Evolutionary conservation across 169 alveolate genomes (phyloP).

Genomic region (Perkinsus olseni): DNA sequence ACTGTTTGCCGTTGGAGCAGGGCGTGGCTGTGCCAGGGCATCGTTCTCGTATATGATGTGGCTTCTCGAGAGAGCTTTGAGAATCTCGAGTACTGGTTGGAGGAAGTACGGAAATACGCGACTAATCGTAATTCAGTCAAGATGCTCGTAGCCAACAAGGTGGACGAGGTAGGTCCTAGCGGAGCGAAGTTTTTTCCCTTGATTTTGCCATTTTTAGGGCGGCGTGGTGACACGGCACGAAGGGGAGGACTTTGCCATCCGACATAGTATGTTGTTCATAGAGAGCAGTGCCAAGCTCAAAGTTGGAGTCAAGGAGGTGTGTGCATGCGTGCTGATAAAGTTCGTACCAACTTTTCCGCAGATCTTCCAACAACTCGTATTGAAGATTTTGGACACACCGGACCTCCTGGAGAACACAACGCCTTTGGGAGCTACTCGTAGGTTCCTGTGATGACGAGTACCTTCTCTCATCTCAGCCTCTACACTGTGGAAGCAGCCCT

Average conservation of each 20-base stretch:
- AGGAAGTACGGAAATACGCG: slow-evolving; percentile 34
- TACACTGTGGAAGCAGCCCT: too few species aligned
- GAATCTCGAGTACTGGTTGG: slow-evolving; percentile 38
- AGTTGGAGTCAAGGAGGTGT: slow-evolving; percentile 14
- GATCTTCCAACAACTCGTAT: not conserved
- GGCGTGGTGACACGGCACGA: slow-evolving; percentile 50
- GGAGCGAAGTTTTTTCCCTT: not conserved
- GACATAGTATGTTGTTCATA: slow-evolving; percentile 28
- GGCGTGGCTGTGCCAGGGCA: too few species aligned
- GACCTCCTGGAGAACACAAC: slow-evolving; percentile 7
- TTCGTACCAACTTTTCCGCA: not conserved
- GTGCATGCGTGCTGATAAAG: not conserved
- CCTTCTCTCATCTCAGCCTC: too few species aligned
- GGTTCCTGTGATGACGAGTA: too few species aligned
- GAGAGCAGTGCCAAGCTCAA: slow-evolving; percentile 35
- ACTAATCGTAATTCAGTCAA: slow-evolving; percentile 34
- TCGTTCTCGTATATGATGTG: slow-evolving; percentile 79
- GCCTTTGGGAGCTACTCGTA: slow-evolving; percentile 3
- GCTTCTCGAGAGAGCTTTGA: slow-evolving; percentile 3
- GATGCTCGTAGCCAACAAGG: slow-evolving; percentile 42
- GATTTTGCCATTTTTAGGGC: not conserved
- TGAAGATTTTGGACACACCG: slow-evolving; percentile 4
- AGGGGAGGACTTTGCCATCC: slow-evolving; percentile 40
- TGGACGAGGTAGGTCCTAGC: slow-evolving; percentile 23
- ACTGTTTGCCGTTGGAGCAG: too few species aligned